A percentile compares a stretch with the other conserved stretches of the same genome.
Conservation (phyloP, 192 early-diverging fungal species). For the Entomortierella parvispora region DNA sequence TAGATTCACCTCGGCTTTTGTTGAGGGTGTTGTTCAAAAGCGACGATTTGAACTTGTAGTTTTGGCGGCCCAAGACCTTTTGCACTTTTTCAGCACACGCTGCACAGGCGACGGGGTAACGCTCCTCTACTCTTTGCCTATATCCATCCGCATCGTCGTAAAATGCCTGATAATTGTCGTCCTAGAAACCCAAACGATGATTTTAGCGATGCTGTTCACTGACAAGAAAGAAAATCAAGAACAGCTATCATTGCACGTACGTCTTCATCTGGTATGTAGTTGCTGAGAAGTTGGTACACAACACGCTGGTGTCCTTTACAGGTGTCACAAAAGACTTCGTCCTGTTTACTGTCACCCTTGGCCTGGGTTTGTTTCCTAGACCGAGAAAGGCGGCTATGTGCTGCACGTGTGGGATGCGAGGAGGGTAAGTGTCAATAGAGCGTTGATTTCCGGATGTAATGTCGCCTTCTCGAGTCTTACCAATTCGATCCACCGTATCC, state of each 20-base stretch:
- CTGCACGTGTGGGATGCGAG: conserved; percentile 16
- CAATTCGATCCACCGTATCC: conserved; percentile 16
- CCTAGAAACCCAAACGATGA: conserved; percentile 3
- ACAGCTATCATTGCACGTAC: conserved; percentile 9
- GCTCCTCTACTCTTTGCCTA: conserved; percentile 28
- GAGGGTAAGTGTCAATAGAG: too few species aligned
- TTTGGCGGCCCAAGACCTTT: conserved; percentile 18
- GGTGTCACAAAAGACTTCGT: conserved; percentile 40
- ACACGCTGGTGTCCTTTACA: conserved; percentile 41
- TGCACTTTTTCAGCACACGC: conserved; percentile 36
- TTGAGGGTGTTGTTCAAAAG: conserved; percentile 28
- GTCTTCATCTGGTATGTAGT: conserved; percentile 47
- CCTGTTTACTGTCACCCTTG: not conserved
- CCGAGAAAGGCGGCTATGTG: conserved; percentile 12
- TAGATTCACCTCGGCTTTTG: conserved; percentile 34
- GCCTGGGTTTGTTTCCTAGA: not conserved
- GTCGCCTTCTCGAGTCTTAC: too few species aligned
- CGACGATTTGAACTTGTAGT: conserved; percentile 32
- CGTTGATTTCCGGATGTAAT: too few species aligned
- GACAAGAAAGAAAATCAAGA: not conserved
- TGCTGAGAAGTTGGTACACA: conserved; percentile 43
- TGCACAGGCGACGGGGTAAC: conserved; percentile 38
- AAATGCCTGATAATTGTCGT: conserved; percentile 33
- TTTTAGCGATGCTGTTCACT: not conserved
- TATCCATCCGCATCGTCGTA: conserved; percentile 33